These are phyloP conservation scores for Saccharum hybrid DNA, from an alignment of 202 grass and related monocot genomes.

Conservation along the genomic window DNA sequence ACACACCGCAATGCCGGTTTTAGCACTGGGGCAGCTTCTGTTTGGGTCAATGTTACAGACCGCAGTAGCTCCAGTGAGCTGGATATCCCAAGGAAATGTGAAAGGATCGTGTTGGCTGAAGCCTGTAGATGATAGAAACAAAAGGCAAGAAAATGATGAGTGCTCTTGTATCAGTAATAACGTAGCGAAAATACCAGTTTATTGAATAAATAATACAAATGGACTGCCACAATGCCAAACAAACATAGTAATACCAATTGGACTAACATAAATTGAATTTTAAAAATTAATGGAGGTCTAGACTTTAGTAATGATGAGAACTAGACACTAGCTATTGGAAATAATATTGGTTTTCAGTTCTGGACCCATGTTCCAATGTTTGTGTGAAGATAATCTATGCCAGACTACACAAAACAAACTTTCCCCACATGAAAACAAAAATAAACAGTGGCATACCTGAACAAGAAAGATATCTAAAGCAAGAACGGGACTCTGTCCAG, in stretches of 20 bases:
- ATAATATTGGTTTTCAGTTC: background rate
- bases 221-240: background rate
- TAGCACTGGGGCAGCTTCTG: conserved; percentile 33
- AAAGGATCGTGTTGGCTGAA: conserved; percentile 84
- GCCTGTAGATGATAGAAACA: conserved; percentile 53
- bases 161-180: background rate
- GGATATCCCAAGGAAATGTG: conserved; percentile 82
- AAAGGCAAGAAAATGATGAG: background rate
- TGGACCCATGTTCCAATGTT: conserved; percentile 1
- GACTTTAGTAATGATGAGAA: background rate
- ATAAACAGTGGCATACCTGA: conserved; percentile 60
- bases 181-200: background rate
- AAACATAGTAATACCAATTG: background rate
- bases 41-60: conserved; percentile 59
- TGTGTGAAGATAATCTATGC: conserved; percentile 10
- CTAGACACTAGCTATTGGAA: background rate
- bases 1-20: conserved; percentile 52
- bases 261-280: background rate
- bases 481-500: conserved; percentile 83
- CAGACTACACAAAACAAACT: background rate
- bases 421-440: background rate
- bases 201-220: background rate
- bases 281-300: background rate
- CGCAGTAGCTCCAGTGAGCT: conserved; percentile 77
- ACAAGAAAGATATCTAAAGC: conserved; percentile 87